phyloP scores from a whole-genome alignment of 345 rosid genomes.

The Brassica nigra region DNA sequence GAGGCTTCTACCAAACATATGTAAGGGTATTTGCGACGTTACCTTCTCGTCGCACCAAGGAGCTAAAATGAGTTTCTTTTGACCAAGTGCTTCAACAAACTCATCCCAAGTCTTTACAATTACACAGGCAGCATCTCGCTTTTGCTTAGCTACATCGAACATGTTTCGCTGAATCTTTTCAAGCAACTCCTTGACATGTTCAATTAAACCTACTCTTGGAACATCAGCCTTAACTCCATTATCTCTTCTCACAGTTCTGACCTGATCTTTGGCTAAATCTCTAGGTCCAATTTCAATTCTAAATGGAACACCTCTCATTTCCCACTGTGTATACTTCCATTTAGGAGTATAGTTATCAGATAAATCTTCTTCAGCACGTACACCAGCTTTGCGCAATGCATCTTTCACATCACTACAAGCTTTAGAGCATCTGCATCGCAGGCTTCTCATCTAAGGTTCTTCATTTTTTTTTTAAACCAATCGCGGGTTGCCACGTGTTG shows the following conservation, averaged over 20 bases:
- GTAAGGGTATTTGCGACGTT: not conserved
- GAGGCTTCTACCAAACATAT: not conserved
- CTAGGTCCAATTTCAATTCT: slow-evolving; percentile 67
- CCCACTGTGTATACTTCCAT: not conserved
- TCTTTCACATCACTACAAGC: not conserved
- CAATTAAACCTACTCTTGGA: slow-evolving; percentile 57
- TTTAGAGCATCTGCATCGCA: not conserved
- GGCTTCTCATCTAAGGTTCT: no score
- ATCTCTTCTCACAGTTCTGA: slow-evolving; percentile 86
- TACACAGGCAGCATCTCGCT: slow-evolving; percentile 63
- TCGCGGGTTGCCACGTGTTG: no score
- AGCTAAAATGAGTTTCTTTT: slow-evolving; percentile 87
- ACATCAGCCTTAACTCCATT: slow-evolving; percentile 66
- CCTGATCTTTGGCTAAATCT: slow-evolving; percentile 85
- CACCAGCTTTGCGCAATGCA: not conserved
- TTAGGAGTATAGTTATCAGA: not conserved
- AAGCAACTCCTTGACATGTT: slow-evolving; percentile 57
- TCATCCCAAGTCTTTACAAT: slow-evolving; percentile 77
- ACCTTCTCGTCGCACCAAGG: slow-evolving; percentile 99
- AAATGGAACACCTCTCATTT: not conserved
- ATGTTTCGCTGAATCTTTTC: slow-evolving; percentile 67
- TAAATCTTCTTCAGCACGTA: not conserved
- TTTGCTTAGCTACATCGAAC: slow-evolving; percentile 64
- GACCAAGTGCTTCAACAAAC: slow-evolving; percentile 65
- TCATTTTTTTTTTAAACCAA: no score